Conservation (phyloP, 2,329 filamentous ascomycete species). For the Aspergillus unguis region DNA sequence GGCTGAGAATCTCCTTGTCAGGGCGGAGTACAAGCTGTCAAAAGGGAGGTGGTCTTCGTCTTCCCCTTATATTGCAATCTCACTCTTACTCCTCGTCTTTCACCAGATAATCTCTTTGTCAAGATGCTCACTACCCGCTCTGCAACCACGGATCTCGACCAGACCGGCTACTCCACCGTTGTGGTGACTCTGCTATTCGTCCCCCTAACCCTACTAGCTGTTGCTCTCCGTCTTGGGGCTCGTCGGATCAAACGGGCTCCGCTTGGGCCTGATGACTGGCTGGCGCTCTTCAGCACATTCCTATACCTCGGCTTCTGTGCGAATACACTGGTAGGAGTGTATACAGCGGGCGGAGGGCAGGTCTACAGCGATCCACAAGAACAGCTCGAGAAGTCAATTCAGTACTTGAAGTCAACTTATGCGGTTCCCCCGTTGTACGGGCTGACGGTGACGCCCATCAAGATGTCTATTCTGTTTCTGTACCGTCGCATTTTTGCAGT, state of each 20-base stretch:
- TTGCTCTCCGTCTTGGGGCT: not conserved
- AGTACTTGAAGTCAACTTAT: not conserved
- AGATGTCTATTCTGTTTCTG: not conserved
- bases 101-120: not conserved
- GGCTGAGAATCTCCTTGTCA: too few relatives aligned
- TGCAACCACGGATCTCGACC: not conserved
- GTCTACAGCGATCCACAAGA: not conserved
- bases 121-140: not conserved
- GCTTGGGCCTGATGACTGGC: not conserved
- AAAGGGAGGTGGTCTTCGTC: too few relatives aligned
- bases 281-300: not conserved
- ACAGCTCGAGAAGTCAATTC: not conserved
- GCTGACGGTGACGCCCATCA: not conserved
- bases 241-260: not conserved
- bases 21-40: too few relatives aligned
- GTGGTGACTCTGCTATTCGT: not conserved
- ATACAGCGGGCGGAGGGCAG: not conserved
- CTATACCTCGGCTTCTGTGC: not conserved
- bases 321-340: not conserved
- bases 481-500: not conserved
- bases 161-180: not conserved
- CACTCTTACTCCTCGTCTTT: too few relatives aligned
- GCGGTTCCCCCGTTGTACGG: not conserved
- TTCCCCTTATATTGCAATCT: too few relatives aligned
- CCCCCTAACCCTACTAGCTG: not conserved